These are phyloP conservation scores for Didymella arachidicola DNA, from an alignment of 2,329 filamentous ascomycete genomes.

Conservation along the genomic window DNA sequence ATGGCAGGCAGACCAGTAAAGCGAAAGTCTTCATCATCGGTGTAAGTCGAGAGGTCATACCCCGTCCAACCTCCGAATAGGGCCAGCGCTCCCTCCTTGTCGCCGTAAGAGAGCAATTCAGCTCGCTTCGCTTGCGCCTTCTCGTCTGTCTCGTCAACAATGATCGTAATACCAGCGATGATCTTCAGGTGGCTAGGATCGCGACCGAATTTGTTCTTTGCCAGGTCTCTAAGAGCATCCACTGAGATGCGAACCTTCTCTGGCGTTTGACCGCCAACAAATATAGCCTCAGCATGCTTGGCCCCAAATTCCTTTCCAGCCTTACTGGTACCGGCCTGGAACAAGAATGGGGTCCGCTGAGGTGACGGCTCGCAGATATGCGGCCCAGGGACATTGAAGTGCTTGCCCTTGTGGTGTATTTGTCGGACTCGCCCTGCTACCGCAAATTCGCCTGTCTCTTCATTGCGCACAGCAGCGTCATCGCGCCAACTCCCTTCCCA, in stretches of 20 bases:
- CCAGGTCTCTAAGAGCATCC: neutral
- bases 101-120: slow-evolving; percentile 56
- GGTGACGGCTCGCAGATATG: neutral
- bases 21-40: slow-evolving; percentile 9
- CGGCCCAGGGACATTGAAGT: neutral
- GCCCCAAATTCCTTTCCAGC: neutral
- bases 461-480: neutral
- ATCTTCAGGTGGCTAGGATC: no score
- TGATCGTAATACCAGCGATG: no score
- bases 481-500: neutral
- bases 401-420: neutral
- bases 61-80: slow-evolving; percentile 77
- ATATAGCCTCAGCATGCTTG: neutral
- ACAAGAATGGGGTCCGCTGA: neutral
- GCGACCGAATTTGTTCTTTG: slow-evolving; percentile 22
- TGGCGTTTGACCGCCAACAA: neutral
- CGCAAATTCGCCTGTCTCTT: neutral
- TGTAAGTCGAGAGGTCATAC: slow-evolving; percentile 64
- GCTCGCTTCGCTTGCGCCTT: slow-evolving; percentile 68
- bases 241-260: neutral
- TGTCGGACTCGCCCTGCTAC: neutral
- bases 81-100: slow-evolving; percentile 69
- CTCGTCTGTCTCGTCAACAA: slow-evolving; percentile 59
- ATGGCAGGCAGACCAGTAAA: slow-evolving; percentile 2
- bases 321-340: neutral